phyloP scores from a whole-genome alignment of 2,329 filamentous ascomycete genomes.

The Chalaropsis thielavioides region DNA sequence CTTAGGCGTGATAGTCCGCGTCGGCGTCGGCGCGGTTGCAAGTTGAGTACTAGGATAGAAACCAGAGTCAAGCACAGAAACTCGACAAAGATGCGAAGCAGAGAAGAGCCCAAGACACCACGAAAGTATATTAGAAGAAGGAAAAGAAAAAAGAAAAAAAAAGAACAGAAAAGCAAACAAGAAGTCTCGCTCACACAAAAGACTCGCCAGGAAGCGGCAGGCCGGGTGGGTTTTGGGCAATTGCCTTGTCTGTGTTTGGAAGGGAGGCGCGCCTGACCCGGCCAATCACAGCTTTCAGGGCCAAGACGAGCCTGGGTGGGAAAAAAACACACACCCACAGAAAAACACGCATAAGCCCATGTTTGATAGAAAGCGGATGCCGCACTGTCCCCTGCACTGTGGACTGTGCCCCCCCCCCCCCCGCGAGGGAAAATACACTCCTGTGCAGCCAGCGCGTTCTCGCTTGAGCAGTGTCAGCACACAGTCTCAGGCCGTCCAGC shows the following conservation, averaged over 20 bases:
- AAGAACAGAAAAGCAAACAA: neutral
- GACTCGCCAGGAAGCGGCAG: conserved; percentile 1
- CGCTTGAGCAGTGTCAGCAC: neutral
- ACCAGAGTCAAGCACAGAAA: neutral
- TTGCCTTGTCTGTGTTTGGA: conserved; percentile 9
- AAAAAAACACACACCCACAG: neutral
- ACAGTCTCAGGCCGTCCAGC: neutral
- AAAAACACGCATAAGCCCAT: conserved; percentile 14
- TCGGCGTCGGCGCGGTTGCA: too few species aligned
- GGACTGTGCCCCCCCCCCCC: neutral
- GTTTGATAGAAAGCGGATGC: neutral
- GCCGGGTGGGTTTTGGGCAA: conserved; percentile 10
- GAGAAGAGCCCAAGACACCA: neutral
- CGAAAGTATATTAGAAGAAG: neutral
- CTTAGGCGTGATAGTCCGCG: neutral
- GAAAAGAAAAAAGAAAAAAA: conserved; percentile 8
- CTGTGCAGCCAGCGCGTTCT: neutral
- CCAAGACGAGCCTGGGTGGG: neutral
- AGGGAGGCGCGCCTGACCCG: conserved; percentile 14
- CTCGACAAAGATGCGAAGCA: neutral
- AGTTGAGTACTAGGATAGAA: too few species aligned
- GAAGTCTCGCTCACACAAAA: conserved; percentile 4
- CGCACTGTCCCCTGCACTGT: neutral
- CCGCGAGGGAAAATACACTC: too few species aligned
- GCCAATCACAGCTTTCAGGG: conserved; percentile 11